Conservation (phyloP, 345 rosid species). For the Salix brachista region DNA sequence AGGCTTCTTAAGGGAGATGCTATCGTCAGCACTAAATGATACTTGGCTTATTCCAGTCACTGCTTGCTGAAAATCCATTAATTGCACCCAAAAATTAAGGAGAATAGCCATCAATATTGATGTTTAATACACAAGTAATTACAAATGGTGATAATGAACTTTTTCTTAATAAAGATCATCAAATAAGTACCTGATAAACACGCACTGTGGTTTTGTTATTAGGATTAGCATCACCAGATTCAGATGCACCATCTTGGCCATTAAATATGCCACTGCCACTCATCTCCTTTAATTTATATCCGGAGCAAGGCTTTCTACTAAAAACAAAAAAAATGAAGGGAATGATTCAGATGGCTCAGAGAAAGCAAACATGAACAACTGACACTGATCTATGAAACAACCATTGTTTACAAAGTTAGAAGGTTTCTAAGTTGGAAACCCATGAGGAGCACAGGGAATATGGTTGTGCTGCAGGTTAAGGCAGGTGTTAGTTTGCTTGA, state of each 20-base stretch:
- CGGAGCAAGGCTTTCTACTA: conserved; percentile 88
- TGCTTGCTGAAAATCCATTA: conserved; percentile 51
- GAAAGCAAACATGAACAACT: not conserved
- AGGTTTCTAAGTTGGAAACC: not conserved
- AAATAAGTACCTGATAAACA: conserved; percentile 65
- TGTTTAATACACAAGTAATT: not conserved
- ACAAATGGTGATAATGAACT: not conserved
- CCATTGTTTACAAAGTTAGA: not conserved
- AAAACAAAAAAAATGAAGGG: not conserved
- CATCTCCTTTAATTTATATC: conserved; percentile 87
- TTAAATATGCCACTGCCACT: conserved; percentile 92
- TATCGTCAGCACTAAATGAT: conserved; percentile 79
- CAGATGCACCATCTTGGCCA: conserved; percentile 46
- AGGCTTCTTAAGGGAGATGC: conserved; percentile 70
- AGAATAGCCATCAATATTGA: not conserved
- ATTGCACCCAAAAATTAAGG: not conserved
- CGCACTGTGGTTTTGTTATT: conserved; percentile 57
- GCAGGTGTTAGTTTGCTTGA: not conserved
- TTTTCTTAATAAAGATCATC: not conserved
- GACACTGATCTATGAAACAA: not conserved
- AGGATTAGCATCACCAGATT: conserved; percentile 48
- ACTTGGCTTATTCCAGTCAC: conserved; percentile 86
- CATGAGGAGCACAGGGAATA: not conserved
- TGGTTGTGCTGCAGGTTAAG: not conserved
- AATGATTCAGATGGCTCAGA: conserved; percentile 12